These are phyloP conservation scores for Trichoderma sp. DNA, from an alignment of 2,329 filamentous ascomycete genomes.

Conservation along the genomic window DNA sequence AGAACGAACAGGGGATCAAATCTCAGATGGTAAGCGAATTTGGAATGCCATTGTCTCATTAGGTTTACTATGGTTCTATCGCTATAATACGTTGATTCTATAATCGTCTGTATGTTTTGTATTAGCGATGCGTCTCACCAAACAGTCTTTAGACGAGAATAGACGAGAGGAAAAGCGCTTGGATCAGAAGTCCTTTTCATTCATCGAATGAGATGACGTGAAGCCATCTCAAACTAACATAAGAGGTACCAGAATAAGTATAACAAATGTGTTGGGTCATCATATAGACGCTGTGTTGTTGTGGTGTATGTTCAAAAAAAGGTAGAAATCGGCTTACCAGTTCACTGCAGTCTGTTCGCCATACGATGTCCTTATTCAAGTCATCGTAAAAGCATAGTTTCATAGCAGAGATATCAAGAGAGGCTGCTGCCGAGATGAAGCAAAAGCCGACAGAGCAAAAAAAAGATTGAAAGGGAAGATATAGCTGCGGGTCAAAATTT, in stretches of 20 bases:
- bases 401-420: neutral
- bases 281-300: conserved; percentile 48
- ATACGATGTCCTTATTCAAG: neutral
- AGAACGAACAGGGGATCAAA: conserved; percentile 15
- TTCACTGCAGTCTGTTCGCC: neutral
- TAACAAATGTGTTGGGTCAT: conserved; percentile 68
- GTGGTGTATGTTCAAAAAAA: neutral
- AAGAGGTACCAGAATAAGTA: conserved; percentile 95
- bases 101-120: neutral
- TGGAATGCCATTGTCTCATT: conserved; percentile 23
- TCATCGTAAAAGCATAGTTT: neutral
- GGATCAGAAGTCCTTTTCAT: conserved; percentile 83
- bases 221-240: conserved; percentile 64
- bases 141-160: neutral
- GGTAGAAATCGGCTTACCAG: conserved; percentile 40
- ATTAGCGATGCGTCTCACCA: conserved; percentile 17
- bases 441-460: neutral
- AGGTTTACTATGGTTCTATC: conserved; percentile 22
- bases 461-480: neutral
- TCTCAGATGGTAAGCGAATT: conserved; percentile 10
- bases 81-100: neutral
- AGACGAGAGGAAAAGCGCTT: conserved; percentile 20
- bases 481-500: conserved; percentile 12
- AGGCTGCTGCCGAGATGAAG: neutral
- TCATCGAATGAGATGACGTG: conserved; percentile 62